A percentile compares a stretch with the other conserved stretches of the same genome.
Conservation (phyloP, 2,329 filamentous ascomycete genomes). For the Meredithiella fracta region DNA sequence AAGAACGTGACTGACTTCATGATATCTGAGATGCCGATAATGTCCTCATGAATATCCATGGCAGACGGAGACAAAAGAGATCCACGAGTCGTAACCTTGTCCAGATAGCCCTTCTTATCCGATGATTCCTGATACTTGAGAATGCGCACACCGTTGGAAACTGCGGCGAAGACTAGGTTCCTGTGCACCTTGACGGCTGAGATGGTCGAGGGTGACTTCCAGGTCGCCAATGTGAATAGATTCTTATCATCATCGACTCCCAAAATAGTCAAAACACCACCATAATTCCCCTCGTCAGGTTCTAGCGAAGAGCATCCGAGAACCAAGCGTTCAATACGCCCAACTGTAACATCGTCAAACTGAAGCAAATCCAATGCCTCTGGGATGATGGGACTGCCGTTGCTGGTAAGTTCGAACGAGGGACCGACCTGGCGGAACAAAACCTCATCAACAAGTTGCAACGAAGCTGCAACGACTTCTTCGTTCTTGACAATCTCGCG, state of each 20-base stretch:
- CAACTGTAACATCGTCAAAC: slow-evolving; percentile 41
- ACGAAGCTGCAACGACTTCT: slow-evolving; percentile 63
- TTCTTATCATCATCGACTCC: slow-evolving; percentile 62
- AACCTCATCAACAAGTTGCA: slow-evolving; percentile 82
- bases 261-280: slow-evolving; percentile 40
- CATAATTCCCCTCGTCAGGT: background rate
- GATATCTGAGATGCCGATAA: slow-evolving; percentile 73
- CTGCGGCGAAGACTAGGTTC: slow-evolving; percentile 64
- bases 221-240: slow-evolving; percentile 53
- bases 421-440: slow-evolving; percentile 62
- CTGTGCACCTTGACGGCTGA: slow-evolving; percentile 59
- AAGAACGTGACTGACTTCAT: slow-evolving; percentile 84
- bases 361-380: slow-evolving; percentile 70
- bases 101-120: slow-evolving; percentile 39
- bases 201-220: slow-evolving; percentile 62
- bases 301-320: slow-evolving; percentile 56
- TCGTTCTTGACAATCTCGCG: slow-evolving; percentile 52
- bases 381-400: slow-evolving; percentile 48
- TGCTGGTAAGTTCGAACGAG: slow-evolving; percentile 42
- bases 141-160: slow-evolving; percentile 70
- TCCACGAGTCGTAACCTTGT: slow-evolving; percentile 59
- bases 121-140: slow-evolving; percentile 41
- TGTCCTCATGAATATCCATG: slow-evolving; percentile 53
- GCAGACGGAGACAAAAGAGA: slow-evolving; percentile 74
- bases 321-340: slow-evolving; percentile 61